phyloP scores from a whole-genome alignment of 2,329 filamentous ascomycete genomes.

The Colletotrichum limetticola region DNA sequence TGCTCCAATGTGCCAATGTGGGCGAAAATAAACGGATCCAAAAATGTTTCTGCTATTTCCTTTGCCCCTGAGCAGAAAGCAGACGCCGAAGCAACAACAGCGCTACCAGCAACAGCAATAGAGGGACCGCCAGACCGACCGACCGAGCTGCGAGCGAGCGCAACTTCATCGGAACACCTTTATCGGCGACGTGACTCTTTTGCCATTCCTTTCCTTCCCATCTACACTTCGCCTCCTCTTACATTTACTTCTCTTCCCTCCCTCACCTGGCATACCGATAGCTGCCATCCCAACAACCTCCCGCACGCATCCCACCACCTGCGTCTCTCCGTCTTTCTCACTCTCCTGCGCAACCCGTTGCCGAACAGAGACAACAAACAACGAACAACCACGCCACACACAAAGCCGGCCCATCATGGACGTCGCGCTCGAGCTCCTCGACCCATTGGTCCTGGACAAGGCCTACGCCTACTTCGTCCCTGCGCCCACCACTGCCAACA shows the following conservation, averaged over 20 bases:
- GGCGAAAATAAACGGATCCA: neutral
- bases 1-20: neutral
- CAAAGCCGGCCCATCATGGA: slow-evolving; percentile 46
- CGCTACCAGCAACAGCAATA: neutral
- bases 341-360: neutral
- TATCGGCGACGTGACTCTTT: neutral
- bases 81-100: neutral
- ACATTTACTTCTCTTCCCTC: neutral
- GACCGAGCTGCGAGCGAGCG: neutral
- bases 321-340: neutral
- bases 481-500: slow-evolving; percentile 4
- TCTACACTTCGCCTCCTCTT: neutral
- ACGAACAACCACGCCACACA: neutral
- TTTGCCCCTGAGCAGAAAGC: neutral
- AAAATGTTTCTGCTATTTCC: neutral
- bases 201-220: neutral
- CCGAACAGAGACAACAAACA: neutral
- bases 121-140: neutral
- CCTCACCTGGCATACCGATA: neutral
- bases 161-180: slow-evolving; percentile 5
- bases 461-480: slow-evolving; percentile 52
- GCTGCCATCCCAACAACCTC: neutral
- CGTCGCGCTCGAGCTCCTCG: slow-evolving; percentile 51
- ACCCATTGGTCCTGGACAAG: slow-evolving; percentile 53
- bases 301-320: neutral